Base-by-base conservation (phyloP, 179 eudicot genomes). In the Drosera spatulata region DNA sequence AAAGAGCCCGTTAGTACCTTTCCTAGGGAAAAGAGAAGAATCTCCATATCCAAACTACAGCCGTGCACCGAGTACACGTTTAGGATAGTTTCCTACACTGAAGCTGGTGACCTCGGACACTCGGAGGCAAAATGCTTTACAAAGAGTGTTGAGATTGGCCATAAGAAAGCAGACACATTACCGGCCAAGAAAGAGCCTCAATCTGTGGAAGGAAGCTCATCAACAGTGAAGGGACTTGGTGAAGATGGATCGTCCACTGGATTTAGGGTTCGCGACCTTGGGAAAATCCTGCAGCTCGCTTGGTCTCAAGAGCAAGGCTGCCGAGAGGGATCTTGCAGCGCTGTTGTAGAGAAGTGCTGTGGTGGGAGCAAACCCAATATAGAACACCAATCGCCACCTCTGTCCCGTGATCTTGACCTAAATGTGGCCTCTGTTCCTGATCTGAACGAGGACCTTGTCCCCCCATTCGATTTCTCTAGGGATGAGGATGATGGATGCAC, bases 41-140 rank as follows among this genome's bases (percentile, higher is more conserved):
- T 89, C 42, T 60, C 78, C 62, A 78, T 93, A 55, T 78, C 79
- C 13, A 73, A 73, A 62, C 78, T 93, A 66, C 84, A 75, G 65
- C 90, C 97, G 6, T 93, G 91, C 85, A 89, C 96, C 0, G 90
- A 89, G 65, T 93, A 93, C 75, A 77, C 90, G 44, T 82, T 93
- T 66, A 72, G 88, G 61, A 69, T 89, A 61, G 62, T 83, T 51
- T 84, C 97, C 4, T 86, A 79, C 58, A 76, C 86, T 2, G 93
- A 89, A 12, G 51, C 69, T 41, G 94, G 89, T 66, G 95, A 93
- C 63, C 67, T 86, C 60, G 95, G 96, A 13, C 93, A 86, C 73
- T 93, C 99, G 7, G 99, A 89, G 66, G 93, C 87, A 0, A 86
- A 74, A 63, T 86, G 89, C 74, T 84, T 78, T 63, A 93, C 96